Evolutionary conservation across 805 yeast species (phyloP).

Genomic region (Metschnikowia anglica): DNA sequence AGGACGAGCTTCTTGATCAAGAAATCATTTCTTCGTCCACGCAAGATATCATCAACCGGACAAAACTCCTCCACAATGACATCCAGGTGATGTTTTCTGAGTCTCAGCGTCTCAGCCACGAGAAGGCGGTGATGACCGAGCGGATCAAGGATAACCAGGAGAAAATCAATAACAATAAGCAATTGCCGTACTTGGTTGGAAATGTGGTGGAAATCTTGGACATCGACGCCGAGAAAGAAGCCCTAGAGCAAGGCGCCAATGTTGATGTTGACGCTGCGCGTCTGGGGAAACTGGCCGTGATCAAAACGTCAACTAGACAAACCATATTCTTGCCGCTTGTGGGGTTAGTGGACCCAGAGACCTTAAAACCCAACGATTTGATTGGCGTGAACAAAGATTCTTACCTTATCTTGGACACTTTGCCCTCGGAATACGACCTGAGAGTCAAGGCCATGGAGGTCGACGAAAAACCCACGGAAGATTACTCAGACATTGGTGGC

Average conservation of each 20-base stretch:
- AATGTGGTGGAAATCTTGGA: slow-evolving; percentile 94
- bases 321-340: slow-evolving; percentile 94
- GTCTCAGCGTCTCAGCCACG: slow-evolving; percentile 85
- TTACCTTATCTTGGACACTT: slow-evolving; percentile 84
- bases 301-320: slow-evolving; percentile 95
- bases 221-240: slow-evolving; percentile 79
- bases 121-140: slow-evolving; percentile 87
- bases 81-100: slow-evolving; percentile 94
- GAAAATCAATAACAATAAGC: slow-evolving; percentile 92
- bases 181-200: slow-evolving; percentile 93
- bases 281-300: slow-evolving; percentile 95
- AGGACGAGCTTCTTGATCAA: slow-evolving; percentile 66
- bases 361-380: slow-evolving; percentile 94
- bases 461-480: slow-evolving; percentile 97
- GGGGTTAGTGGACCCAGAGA: slow-evolving; percentile 89
- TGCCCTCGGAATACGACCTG: slow-evolving; percentile 96
- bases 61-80: slow-evolving; percentile 88
- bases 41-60: slow-evolving; percentile 78
- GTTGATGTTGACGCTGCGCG: slow-evolving; percentile 89
- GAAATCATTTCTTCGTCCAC: slow-evolving; percentile 80
- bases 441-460: slow-evolving; percentile 99
- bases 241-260: slow-evolving; percentile 89
- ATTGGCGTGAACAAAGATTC: slow-evolving; percentile 98
- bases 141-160: slow-evolving; percentile 95
- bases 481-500: slow-evolving; percentile 97